Base-by-base conservation (phyloP, 164 flowering plant species). In the Nymphaea thermarum region DNA sequence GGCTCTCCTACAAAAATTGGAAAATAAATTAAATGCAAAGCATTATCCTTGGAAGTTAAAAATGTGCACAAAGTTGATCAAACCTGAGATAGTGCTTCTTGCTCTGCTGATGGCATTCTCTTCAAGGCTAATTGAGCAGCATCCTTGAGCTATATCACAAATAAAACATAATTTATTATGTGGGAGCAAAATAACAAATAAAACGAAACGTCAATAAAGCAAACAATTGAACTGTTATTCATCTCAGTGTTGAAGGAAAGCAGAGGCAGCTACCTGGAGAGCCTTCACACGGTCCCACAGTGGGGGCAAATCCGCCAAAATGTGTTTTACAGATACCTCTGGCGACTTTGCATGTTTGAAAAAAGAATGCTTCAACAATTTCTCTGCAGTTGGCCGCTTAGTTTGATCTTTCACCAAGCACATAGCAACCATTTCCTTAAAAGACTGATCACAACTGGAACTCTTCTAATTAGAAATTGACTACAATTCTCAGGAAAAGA, bases 371-470 rank as follows among this genome's bases (percentile, higher is more conserved):
- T 95, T 95, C 60, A 95, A 72, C 70, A 95, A 78, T 63, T 95
- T 95, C 62, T 86, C 97, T 6, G 95, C 94, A 16, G 99, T 85
- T 73, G 99, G 99, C 77, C 99, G 89, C 80, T 90, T 90, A 64
- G 94, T 84, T 80, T 83, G 99, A 84, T 95, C 99, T 87, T 95
- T 95, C 83, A 95, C 98, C 87, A 95, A 84, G 83, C 99, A 95
- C 99, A 95, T 95, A 69, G 99, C 97, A 81, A 95, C 98, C 98
- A 95, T 86, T 79, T 95, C 99, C 82, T 92, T 95, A 71, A 95
- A 95, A 66, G 98, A 84, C 99, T 95, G 95, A 74, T 80, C 67
- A 84, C 86, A 82, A 81, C 87, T 76, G 82, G 79, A 83, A 79
- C 75, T 75, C 77, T 71, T 73, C 77, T 68, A 74, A 85, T 86